Percentiles rank a stretch among this genome's conserved stretches.
phyloP scores from a whole-genome alignment of 805 yeast genomes.

The Lachancea quebecensis region DNA sequence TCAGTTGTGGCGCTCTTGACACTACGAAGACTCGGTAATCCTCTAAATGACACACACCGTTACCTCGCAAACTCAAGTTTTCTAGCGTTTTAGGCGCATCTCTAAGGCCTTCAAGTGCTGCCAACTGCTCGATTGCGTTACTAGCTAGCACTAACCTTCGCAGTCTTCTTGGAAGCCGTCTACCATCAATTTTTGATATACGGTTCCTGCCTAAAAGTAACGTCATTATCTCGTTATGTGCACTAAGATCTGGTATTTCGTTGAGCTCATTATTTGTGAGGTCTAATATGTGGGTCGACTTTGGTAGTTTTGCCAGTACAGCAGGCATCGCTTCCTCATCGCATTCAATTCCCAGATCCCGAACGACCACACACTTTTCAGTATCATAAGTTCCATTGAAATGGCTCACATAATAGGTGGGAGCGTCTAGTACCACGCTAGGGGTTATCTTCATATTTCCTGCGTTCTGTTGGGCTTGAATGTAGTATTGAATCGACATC shows the following conservation, averaged over 20 bases:
- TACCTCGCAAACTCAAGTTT: constrained; percentile 48
- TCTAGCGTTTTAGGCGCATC: constrained; percentile 37
- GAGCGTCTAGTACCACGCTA: constrained; percentile 42
- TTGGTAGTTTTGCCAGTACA: constrained; percentile 34
- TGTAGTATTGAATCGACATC: neutral
- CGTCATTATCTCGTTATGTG: constrained; percentile 37
- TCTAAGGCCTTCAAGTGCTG: constrained; percentile 38
- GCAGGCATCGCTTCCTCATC: constrained; percentile 39
- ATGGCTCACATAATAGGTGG: constrained; percentile 39
- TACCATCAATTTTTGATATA: constrained; percentile 38
- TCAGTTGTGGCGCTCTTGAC: constrained; percentile 56
- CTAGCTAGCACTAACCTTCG: constrained; percentile 47
- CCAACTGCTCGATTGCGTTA: constrained; percentile 46
- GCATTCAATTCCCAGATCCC: constrained; percentile 34
- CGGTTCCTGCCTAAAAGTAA: constrained; percentile 60
- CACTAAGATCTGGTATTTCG: constrained; percentile 43
- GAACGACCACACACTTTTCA: constrained; percentile 23
- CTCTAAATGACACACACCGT: constrained; percentile 44
- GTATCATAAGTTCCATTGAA: constrained; percentile 28
- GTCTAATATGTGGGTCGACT: constrained; percentile 56
- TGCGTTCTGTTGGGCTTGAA: too few species aligned
- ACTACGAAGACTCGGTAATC: constrained; percentile 56
- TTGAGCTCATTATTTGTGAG: constrained; percentile 68
- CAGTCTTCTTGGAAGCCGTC: constrained; percentile 26
- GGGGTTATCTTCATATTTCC: constrained; percentile 49